Percentiles rank a stretch among this genome's conserved stretches.
Conservation (phyloP, 768 basidiomycete genomes). For the Mycena capillaripes region DNA sequence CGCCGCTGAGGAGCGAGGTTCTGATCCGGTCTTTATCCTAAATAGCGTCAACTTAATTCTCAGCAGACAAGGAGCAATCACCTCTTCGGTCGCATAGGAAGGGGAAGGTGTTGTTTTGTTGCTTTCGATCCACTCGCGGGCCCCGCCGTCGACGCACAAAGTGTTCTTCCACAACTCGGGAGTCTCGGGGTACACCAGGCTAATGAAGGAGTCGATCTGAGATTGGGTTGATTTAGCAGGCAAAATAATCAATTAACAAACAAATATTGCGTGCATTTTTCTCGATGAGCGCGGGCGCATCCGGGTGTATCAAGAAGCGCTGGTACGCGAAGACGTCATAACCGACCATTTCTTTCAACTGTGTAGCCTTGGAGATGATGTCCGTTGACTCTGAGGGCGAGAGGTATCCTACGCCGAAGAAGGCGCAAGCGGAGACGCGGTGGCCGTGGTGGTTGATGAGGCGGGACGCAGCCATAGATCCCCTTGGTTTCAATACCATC, state of each 20-base stretch:
- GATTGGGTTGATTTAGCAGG: background rate
- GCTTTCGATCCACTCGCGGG: slow-evolving; percentile 50
- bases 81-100: slow-evolving; percentile 51
- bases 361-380: background rate
- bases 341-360: background rate
- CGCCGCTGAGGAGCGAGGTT: slow-evolving; percentile 42
- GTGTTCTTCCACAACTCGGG: slow-evolving; percentile 52
- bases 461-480: slow-evolving; percentile 48
- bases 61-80: background rate
- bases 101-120: slow-evolving; percentile 45
- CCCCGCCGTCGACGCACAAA: slow-evolving; percentile 52
- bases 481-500: slow-evolving; percentile 47
- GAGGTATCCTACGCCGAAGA: slow-evolving; percentile 52
- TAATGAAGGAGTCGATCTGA: slow-evolving; percentile 58
- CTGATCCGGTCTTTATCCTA: slow-evolving; percentile 44
- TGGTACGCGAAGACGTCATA: slow-evolving; percentile 21
- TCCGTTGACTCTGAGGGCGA: slow-evolving; percentile 21
- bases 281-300: slow-evolving; percentile 50
- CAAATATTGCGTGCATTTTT: slow-evolving; percentile 47
- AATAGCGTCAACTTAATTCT: background rate
- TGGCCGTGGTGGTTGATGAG: slow-evolving; percentile 55
- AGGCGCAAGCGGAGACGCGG: slow-evolving; percentile 57
- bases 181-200: slow-evolving; percentile 48
- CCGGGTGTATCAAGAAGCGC: slow-evolving; percentile 40
- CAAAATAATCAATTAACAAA: too few relatives aligned